phyloP scores from a whole-genome alignment of 495 filamentous ascomycete species.

The Trypethelium eluteriae region DNA sequence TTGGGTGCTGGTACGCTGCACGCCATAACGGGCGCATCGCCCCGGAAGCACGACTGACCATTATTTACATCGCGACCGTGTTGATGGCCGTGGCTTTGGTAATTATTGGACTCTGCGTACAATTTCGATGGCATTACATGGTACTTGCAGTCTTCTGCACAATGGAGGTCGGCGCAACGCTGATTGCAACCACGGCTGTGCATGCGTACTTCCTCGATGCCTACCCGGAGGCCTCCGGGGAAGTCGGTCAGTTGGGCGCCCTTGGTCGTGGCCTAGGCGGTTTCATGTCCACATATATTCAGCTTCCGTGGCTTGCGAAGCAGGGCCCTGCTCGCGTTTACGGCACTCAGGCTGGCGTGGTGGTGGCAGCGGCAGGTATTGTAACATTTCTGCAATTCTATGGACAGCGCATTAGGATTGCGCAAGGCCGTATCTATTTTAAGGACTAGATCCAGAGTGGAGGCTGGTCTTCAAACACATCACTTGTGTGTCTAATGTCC shows the following conservation, averaged over 20 bases:
- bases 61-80: conserved; percentile 6
- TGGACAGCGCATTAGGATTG: conserved; percentile 16
- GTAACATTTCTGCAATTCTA: conserved; percentile 15
- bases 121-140: conserved; percentile 13
- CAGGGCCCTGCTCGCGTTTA: conserved; percentile 12
- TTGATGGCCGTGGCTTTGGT: not conserved
- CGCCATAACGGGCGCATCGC: conserved; percentile 6
- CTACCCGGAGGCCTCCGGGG: conserved; percentile 29
- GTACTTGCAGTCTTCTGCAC: conserved; percentile 10
- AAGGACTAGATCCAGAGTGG: not conserved
- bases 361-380: conserved; percentile 10
- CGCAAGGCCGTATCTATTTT: conserved; percentile 15
- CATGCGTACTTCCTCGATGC: conserved; percentile 34
- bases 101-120: conserved; percentile 6
- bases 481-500: not conserved
- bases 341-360: conserved; percentile 16
- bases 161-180: not conserved
- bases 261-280: conserved; percentile 13
- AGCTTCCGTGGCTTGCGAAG: conserved; percentile 17
- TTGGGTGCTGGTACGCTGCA: not conserved
- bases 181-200: conserved; percentile 19
- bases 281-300: conserved; percentile 18
- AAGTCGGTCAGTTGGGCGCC: conserved; percentile 17
- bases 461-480: not conserved
- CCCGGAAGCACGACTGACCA: conserved; percentile 11